Conservation (phyloP, 495 filamentous ascomycete genomes). For the Penicillium flavigenum region DNA sequence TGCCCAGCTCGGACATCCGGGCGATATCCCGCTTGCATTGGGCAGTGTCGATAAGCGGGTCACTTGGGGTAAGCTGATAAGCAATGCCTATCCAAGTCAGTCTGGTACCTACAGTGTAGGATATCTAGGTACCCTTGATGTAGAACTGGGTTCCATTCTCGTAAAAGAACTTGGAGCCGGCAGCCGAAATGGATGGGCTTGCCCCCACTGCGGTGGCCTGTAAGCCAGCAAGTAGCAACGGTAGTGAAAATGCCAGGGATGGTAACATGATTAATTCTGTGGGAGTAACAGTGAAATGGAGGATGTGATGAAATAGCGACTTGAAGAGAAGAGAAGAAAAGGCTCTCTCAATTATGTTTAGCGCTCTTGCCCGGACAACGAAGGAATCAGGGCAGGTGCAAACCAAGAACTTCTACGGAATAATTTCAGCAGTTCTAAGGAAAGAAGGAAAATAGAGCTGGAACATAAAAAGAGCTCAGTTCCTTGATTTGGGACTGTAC, state of each 20-base stretch:
- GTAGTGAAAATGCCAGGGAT: slow-evolving; percentile 22
- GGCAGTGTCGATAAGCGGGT: slow-evolving; percentile 70
- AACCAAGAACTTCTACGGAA: background rate
- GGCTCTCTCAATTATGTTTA: background rate
- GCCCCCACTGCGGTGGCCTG: slow-evolving; percentile 30
- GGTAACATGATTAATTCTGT: slow-evolving; percentile 26
- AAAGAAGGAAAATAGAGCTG: background rate
- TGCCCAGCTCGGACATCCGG: slow-evolving; percentile 76
- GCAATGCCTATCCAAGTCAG: slow-evolving; percentile 58
- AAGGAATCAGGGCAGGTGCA: slow-evolving; percentile 1
- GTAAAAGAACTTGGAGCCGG: slow-evolving; percentile 84
- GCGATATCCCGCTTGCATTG: slow-evolving; percentile 78
- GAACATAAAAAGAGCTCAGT: slow-evolving; percentile 1
- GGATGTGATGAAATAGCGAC: background rate
- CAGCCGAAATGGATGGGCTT: slow-evolving; percentile 59
- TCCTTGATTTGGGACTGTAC: slow-evolving; percentile 21
- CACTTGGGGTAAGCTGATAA: slow-evolving; percentile 64
- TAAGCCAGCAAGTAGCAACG: slow-evolving; percentile 34
- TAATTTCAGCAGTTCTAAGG: background rate
- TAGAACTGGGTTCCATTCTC: slow-evolving; percentile 75
- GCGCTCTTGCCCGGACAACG: background rate
- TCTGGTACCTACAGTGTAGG: slow-evolving; percentile 7
- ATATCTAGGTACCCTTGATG: slow-evolving; percentile 63
- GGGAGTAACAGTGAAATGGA: background rate
- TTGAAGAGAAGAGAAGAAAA: slow-evolving; percentile 2